phyloP scores from a whole-genome alignment of 768 basidiomycete genomes.

The Chalciporus piperatus region DNA sequence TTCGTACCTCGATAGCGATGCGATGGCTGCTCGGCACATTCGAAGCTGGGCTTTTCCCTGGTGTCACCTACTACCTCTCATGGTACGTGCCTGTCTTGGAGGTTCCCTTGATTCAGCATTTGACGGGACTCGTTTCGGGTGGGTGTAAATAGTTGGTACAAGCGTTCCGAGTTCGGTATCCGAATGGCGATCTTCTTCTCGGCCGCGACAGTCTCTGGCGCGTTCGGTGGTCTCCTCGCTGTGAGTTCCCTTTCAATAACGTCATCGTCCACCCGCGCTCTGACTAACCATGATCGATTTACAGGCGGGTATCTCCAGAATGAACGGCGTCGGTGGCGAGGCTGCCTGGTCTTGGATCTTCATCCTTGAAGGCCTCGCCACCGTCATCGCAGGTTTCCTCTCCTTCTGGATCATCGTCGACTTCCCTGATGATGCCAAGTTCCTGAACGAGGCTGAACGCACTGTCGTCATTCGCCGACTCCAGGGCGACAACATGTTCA shows the following conservation, averaged over 20 bases:
- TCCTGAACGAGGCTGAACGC: slow-evolving; percentile 69
- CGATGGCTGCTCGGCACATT: slow-evolving; percentile 71
- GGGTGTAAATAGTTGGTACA: slow-evolving; percentile 49
- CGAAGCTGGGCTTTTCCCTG: slow-evolving; percentile 46
- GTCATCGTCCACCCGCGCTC: background rate
- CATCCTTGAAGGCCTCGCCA: slow-evolving; percentile 68
- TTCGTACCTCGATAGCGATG: slow-evolving; percentile 43
- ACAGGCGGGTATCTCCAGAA: slow-evolving; percentile 62
- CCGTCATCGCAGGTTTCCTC: slow-evolving; percentile 58
- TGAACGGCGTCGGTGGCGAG: slow-evolving; percentile 69
- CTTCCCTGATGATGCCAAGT: slow-evolving; percentile 79
- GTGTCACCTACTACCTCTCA: slow-evolving; percentile 71
- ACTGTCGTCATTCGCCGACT: slow-evolving; percentile 63
- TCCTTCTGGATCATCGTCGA: slow-evolving; percentile 82
- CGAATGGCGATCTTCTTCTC: slow-evolving; percentile 68
- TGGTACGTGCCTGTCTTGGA: slow-evolving; percentile 43
- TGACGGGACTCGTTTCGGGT: slow-evolving; percentile 34
- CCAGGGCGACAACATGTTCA: slow-evolving; percentile 66
- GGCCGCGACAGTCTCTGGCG: slow-evolving; percentile 79
- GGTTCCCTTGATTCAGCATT: background rate
- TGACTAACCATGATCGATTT: background rate
- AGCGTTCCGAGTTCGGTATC: slow-evolving; percentile 71
- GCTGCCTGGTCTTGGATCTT: slow-evolving; percentile 73
- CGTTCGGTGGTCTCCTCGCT: slow-evolving; percentile 74
- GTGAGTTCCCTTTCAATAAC: slow-evolving; percentile 34